Percentiles rank a stretch among this genome's conserved stretches.
Conservation (phyloP, 208 protist species). For the Leishmania aethiopica region DNA sequence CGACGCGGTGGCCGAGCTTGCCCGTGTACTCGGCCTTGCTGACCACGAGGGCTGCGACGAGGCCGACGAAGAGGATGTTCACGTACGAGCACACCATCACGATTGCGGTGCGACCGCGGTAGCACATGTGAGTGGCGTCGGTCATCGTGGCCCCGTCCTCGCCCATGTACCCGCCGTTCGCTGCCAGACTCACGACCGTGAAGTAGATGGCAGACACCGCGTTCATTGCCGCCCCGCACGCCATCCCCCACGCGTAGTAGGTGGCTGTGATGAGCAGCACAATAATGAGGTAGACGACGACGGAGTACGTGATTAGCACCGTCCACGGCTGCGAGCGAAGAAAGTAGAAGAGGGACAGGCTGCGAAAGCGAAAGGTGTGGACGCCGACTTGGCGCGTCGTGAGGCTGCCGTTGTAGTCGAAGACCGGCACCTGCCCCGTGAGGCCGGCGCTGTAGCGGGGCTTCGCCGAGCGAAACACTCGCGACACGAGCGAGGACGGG, state of each 20-base stretch:
- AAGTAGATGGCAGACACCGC: constrained; percentile 73
- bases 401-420: constrained; percentile 71
- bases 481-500: constrained; percentile 8
- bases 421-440: constrained; percentile 51
- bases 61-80: constrained; percentile 86
- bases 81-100: constrained; percentile 81
- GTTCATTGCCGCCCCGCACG: constrained; percentile 56
- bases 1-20: constrained; percentile 69
- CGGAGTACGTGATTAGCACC: constrained; percentile 55
- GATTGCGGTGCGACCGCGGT: constrained; percentile 65
- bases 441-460: constrained; percentile 13
- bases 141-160: constrained; percentile 70
- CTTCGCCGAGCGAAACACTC: constrained; percentile 5
- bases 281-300: constrained; percentile 68
- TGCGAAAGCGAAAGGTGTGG: constrained; percentile 69
- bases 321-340: constrained; percentile 67
- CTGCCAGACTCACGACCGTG: constrained; percentile 79
- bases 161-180: constrained; percentile 86
- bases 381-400: constrained; percentile 65
- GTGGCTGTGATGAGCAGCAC: constrained; percentile 47
- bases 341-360: constrained; percentile 67
- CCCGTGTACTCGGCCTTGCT: constrained; percentile 76
- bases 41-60: constrained; percentile 85
- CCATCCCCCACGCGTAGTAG: constrained; percentile 64
- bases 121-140: constrained; percentile 63